Evolutionary conservation across 345 rosid species (phyloP).

Genomic region (Erodium maritimum): DNA sequence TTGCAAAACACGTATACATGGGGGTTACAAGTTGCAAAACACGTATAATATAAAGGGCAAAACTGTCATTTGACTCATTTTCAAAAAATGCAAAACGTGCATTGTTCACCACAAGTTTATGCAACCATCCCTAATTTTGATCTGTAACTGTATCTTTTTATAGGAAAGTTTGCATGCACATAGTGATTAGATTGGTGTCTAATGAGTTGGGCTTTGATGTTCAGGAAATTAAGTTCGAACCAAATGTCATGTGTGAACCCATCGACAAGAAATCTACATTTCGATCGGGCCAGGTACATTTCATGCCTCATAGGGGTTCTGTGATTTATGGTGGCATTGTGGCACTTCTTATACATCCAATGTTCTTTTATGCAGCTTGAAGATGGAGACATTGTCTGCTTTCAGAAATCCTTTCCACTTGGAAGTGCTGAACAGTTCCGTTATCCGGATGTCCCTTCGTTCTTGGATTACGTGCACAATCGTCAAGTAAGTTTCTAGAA

Average conservation of each 20-base stretch:
- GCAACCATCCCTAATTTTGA: no score
- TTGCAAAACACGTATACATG: no score
- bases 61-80: no score
- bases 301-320: background rate
- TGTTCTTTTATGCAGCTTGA: conserved; percentile 38
- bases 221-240: conserved; percentile 70
- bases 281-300: conserved; percentile 45
- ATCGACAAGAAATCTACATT: conserved; percentile 43
- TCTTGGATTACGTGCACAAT: conserved; percentile 63
- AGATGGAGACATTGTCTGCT: conserved; percentile 72
- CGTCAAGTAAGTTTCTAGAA: conserved; percentile 33
- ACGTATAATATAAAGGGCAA: no score
- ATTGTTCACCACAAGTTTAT: no score
- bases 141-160: no score
- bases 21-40: no score
- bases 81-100: no score
- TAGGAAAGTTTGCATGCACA: background rate
- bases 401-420: conserved; percentile 38
- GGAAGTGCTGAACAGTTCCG: conserved; percentile 30
- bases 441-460: conserved; percentile 61
- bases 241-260: conserved; percentile 52
- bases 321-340: background rate
- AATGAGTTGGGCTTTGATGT: conserved; percentile 9
- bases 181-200: background rate
- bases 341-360: conserved; percentile 2